These are phyloP conservation scores for Fusarium pseudonygamai DNA, from an alignment of 2,329 filamentous ascomycete species.

Conservation along the genomic window DNA sequence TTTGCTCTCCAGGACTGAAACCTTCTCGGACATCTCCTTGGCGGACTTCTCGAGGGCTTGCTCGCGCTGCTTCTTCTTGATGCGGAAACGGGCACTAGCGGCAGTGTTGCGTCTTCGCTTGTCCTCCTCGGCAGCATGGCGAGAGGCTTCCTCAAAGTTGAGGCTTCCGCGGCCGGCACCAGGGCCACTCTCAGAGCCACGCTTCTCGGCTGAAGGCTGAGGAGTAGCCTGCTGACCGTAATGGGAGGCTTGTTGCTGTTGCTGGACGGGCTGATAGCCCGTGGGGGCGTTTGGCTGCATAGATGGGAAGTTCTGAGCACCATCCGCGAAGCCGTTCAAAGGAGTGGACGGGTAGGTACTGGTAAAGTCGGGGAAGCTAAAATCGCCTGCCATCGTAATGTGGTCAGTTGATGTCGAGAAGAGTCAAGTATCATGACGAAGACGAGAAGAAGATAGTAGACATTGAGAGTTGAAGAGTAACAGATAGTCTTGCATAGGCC, in stretches of 20 bases:
- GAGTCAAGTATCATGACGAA: slow-evolving; percentile 38
- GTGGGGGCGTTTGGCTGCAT: slow-evolving; percentile 63
- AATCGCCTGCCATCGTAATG: slow-evolving; percentile 64
- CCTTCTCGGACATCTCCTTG: slow-evolving; percentile 86
- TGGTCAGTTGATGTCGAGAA: slow-evolving; percentile 42
- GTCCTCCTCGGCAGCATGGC: slow-evolving; percentile 84
- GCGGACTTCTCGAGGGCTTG: slow-evolving; percentile 83
- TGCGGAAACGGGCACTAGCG: slow-evolving; percentile 86
- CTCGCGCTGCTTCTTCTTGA: slow-evolving; percentile 97
- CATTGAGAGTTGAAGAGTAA: slow-evolving; percentile 32
- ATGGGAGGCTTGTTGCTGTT: slow-evolving; percentile 40
- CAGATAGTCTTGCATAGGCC: slow-evolving; percentile 33
- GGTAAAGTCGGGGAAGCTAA: slow-evolving; percentile 65
- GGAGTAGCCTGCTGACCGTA: slow-evolving; percentile 44
- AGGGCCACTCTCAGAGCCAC: slow-evolving; percentile 55
- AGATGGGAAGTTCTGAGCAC: slow-evolving; percentile 56
- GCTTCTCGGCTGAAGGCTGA: slow-evolving; percentile 54
- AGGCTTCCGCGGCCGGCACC: slow-evolving; percentile 54
- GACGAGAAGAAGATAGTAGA: slow-evolving; percentile 23
- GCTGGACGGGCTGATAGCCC: slow-evolving; percentile 55
- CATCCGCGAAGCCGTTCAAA: slow-evolving; percentile 53
- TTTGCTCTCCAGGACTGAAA: slow-evolving; percentile 74
- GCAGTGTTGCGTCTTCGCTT: slow-evolving; percentile 91
- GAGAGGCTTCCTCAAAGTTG: slow-evolving; percentile 75
- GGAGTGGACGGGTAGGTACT: slow-evolving; percentile 61